Evolutionary conservation across 169 alveolate species (phyloP).

Genomic region (Babesia bigemina): DNA sequence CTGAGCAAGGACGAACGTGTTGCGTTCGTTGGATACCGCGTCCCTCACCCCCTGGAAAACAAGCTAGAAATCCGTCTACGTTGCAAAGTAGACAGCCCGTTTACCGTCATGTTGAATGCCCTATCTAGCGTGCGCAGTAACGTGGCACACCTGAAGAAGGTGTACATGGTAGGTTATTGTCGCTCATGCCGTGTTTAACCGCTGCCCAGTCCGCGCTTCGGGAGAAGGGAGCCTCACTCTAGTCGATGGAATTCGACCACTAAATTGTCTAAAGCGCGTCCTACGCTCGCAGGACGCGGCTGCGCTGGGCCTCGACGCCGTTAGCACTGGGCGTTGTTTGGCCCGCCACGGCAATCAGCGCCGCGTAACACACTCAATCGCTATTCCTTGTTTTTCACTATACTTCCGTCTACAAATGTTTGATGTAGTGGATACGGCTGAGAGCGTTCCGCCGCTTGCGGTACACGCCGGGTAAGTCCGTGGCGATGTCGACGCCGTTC

Average conservation of each 20-base stretch:
- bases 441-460: slow-evolving; percentile 12
- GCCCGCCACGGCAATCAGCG: slow-evolving; percentile 10
- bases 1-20: slow-evolving; percentile 86
- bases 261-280: too few species aligned
- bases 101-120: slow-evolving; percentile 56
- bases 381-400: neutral
- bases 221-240: slow-evolving; percentile 6
- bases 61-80: slow-evolving; percentile 60
- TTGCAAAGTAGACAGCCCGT: slow-evolving; percentile 56
- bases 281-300: neutral
- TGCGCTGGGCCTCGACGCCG: neutral
- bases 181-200: neutral
- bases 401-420: neutral
- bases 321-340: neutral
- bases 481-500: neutral
- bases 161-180: slow-evolving; percentile 42
- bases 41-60: slow-evolving; percentile 91
- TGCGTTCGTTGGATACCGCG: slow-evolving; percentile 89
- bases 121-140: slow-evolving; percentile 30
- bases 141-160: slow-evolving; percentile 53
- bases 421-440: neutral
- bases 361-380: slow-evolving; percentile 12
- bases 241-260: too few species aligned
- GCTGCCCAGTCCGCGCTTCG: slow-evolving; percentile 12
- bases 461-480: slow-evolving; percentile 35